These are phyloP conservation scores for Phoma sp. DNA, from an alignment of 2,329 filamentous ascomycete species.

Conservation along the genomic window DNA sequence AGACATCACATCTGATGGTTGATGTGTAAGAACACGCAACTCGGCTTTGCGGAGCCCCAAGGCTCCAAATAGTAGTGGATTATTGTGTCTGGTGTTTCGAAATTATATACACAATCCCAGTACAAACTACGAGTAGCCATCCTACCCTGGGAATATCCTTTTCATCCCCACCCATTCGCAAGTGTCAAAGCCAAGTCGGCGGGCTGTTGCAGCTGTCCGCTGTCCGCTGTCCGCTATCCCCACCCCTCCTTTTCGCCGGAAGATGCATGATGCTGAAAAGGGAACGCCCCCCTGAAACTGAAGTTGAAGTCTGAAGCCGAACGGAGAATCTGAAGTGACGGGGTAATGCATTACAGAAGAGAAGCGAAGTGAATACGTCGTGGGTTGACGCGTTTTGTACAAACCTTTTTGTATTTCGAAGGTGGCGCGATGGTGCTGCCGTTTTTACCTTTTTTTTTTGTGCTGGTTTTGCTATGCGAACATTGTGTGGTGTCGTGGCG, in stretches of 20 bases:
- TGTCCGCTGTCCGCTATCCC: no score
- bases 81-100: constrained; percentile 25
- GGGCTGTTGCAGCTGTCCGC: neutral
- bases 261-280: constrained; percentile 15
- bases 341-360: constrained; percentile 10
- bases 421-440: constrained; percentile 4
- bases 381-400: constrained; percentile 9
- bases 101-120: constrained; percentile 27
- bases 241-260: constrained; percentile 9
- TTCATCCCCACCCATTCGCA: neutral
- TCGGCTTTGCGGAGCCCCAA: constrained; percentile 21
- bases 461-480: constrained; percentile 29
- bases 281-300: constrained; percentile 16
- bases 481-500: constrained; percentile 18
- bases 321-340: constrained; percentile 4
- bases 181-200: neutral
- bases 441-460: constrained; percentile 40
- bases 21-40: no score
- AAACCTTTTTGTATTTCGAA: constrained; percentile 19
- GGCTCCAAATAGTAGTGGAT: constrained; percentile 34
- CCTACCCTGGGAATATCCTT: no score
- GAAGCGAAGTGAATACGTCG: constrained; percentile 11
- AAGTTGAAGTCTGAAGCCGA: neutral
- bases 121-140: neutral
- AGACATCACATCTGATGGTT: no score